Evolutionary conservation across 2,329 filamentous ascomycete genomes (phyloP).

Genomic region (Phyllosticta citrichinensis): DNA sequence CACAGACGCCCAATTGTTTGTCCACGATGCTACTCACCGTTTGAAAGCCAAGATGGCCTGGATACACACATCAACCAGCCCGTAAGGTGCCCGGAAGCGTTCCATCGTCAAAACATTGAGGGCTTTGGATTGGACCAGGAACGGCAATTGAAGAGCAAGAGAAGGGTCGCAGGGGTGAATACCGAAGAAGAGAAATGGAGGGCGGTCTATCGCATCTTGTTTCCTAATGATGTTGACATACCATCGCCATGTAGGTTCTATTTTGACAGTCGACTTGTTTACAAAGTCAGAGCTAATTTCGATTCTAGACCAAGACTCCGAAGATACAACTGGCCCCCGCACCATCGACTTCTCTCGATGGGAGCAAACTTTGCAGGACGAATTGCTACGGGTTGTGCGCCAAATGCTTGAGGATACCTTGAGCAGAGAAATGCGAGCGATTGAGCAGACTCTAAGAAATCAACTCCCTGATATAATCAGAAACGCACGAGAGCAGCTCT

Average conservation of each 20-base stretch:
- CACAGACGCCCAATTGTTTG: not conserved
- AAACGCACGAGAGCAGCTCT: not conserved
- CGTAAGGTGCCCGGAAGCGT: not conserved
- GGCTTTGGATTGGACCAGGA: conserved; percentile 14
- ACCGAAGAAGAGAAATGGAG: conserved; percentile 21
- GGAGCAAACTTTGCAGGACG: not conserved
- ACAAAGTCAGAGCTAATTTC: not conserved
- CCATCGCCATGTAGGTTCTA: not conserved
- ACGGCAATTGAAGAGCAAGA: conserved; percentile 19
- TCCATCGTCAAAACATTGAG: not conserved
- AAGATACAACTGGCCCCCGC: no score
- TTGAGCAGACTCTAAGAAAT: not conserved
- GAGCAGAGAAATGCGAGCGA: not conserved
- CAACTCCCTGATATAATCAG: not conserved
- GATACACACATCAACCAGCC: not conserved
- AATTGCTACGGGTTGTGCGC: not conserved
- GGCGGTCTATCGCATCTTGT: conserved; percentile 17
- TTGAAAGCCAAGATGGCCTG: not conserved
- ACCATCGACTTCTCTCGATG: not conserved
- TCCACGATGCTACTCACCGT: not conserved
- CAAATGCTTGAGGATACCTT: not conserved
- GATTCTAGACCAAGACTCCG: not conserved
- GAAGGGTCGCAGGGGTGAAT: conserved; percentile 14
- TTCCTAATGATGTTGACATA: conserved; percentile 16
- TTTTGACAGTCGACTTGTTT: not conserved